Evolutionary conservation across 2,329 filamentous ascomycete species (phyloP), one percentile per base, ranked within the genome.

Genomic region (Aspergillus felis): DNA sequence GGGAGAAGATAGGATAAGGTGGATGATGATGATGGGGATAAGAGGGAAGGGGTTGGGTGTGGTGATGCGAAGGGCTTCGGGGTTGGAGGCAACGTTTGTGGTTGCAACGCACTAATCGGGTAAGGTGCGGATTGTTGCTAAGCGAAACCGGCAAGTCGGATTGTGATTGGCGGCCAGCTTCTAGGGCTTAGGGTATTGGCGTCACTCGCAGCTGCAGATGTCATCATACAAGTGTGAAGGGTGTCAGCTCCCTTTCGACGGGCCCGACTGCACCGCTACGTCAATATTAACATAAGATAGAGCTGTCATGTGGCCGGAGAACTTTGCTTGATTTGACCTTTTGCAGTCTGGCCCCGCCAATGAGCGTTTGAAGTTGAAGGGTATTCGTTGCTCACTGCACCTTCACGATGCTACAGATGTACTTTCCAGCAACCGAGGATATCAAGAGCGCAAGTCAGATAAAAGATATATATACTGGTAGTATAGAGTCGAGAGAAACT

Each of bases 171-270:
- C 47, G 32, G 38, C 41, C 2, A 47, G 59, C 59, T 63, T 57
- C 69, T 75, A 74, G 73, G 73, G 73, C 71, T 74, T 74, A 74
- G 72, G 72, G 72, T 73, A 74, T 65, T 66, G 62, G 66, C 68
- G 69, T 72, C 69, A 72, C 67, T 63, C 54, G 61, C 44, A 55
- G 53, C 58, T 65, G 58, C 54, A 55, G 53, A 62, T 65, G 62
- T 64, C 64, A 68, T 68, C 66, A 69, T 70, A 55, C 58, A 60
- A 27, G 32, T 24, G 32, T 44, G n/a, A 44, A 22, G 20, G 41
- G 9, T 10, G 41, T 44, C 41, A 44, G n/a, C 17, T 44, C n/a
- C 14, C 5, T 32, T 14, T 35, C 12, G 32, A 35, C 2, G 12
- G 4, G 4, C 5, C 32, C 32, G 12, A 17, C 44, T 14, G 24